Evolutionary conservation across 176 grass and related monocot genomes (phyloP), one percentile per base, ranked within the genome.

Genomic region (Oryza glumipatula): DNA sequence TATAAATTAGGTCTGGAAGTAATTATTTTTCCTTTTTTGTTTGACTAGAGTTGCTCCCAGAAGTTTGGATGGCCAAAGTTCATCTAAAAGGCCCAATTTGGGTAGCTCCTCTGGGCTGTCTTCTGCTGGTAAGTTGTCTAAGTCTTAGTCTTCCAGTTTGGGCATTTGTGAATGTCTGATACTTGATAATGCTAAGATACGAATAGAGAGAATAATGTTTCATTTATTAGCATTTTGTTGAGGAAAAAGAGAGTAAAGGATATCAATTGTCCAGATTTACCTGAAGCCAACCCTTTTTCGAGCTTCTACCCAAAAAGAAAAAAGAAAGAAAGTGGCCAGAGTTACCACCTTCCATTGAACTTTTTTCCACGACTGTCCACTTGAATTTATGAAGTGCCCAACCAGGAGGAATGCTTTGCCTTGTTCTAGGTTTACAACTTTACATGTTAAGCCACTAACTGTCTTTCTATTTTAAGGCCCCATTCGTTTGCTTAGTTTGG

Each of bases 11-110:
- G 5, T 85, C 70, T 79, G 1, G 3, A 82, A 68, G n/a, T 75
- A 83, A 72, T 43, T 30, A 23, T 38, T 58, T 11, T 81, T 17
- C 70, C 26, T 49, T 65, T 64, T 85, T 71, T 64, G 26, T 38
- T 54, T 81, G 35, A 67, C 23, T 65, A 95, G 95, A 84, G 89
- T 66, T 82, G 77, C 82, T 89, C 83, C 73, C 28, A 92, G 87
- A 88, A 88, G 66, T 75, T 86, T 89, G 68, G 91, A 92, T 74
- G 79, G 84, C 56, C 90, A 79, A 70, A 81, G 46, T 84, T 81
- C 86, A 78, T 76, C 84, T 30, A 98, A 98, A 88, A 93, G 68
- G 68, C 69, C 78, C 64, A 98, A 98, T 43, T 78, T 88, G 67
- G 83, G 75, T 77, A 83, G 36, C 83, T 70, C 81, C 48, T 86